Evolutionary conservation across 208 protist species (phyloP).

Genomic region (Acanthamoeba polyphaga): DNA sequence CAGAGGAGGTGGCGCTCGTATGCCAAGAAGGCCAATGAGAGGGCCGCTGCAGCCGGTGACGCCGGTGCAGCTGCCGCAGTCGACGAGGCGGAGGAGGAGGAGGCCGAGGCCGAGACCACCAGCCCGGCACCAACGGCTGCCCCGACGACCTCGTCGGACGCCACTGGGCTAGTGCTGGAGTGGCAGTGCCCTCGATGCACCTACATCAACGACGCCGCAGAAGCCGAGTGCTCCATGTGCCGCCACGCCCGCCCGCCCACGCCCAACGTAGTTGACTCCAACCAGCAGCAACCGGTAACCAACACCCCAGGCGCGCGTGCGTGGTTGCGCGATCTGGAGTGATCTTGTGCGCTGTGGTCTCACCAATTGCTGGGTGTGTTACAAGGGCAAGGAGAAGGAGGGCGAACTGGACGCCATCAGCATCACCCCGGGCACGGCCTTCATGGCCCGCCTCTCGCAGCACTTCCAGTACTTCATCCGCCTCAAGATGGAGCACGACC

Average conservation of each 20-base stretch:
- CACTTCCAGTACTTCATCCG: constrained; percentile 23
- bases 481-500: constrained; percentile 40
- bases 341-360: too few species aligned
- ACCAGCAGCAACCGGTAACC: not conserved
- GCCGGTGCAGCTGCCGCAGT: not conserved
- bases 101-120: too few species aligned
- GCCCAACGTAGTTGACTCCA: too few species aligned
- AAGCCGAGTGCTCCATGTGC: not conserved
- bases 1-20: constrained; percentile 95
- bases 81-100: too few species aligned
- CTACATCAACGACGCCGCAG: not conserved
- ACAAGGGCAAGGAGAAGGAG: not conserved
- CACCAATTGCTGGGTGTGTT: too few species aligned
- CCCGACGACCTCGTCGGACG: too few species aligned
- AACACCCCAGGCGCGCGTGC: not conserved
- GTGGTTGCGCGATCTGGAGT: too few species aligned
- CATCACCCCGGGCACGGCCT: constrained; percentile 50
- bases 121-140: too few species aligned
- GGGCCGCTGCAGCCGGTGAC: not conserved
- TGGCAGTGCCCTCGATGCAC: not conserved
- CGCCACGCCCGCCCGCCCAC: not conserved
- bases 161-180: not conserved
- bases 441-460: constrained; percentile 29
- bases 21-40: constrained; percentile 42
- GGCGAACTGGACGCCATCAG: constrained; percentile 9